Base-by-base conservation (phyloP, 2,329 filamentous ascomycete species). In the Sporothrix globosa region DNA sequence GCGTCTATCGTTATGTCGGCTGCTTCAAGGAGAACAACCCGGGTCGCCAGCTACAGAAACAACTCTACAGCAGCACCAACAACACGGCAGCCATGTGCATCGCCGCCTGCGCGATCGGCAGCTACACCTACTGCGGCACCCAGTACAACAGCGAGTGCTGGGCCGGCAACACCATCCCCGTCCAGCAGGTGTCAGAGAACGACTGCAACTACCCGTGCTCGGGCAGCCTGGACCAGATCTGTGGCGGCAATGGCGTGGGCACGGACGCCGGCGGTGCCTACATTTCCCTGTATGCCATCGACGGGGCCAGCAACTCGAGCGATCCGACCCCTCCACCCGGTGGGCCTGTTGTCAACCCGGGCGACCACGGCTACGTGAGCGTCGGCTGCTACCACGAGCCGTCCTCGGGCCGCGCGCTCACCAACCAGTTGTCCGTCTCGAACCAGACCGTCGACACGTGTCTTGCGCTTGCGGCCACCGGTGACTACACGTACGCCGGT, bases 1-100 rank as follows among this genome's bases (percentile, higher is more conserved):
- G 83, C 7, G 76, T 79, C n/a, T 87, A 85, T 73, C 80, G 82
- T 13, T 88, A 88, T 70, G 74, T 81, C 1, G 86, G 86, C 3
- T 88, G 86, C 76, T 88, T 80, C 77, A 81, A 81, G 63, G 86
- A 88, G 73, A 86, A 85, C 71, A 87, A 85, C 58, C 85, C 86
- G 0, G 82, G 81, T 14, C 82, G 86, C 13, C 85, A 87, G 74
- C 79, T 88, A 1, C 75, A 81, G 1, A 78, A 72, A 3, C 80
- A 82, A 72, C 71, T 84, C 0, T 82, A 83, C 53, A 77, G 78
- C n/a, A 76, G 78, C n/a, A 71, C 76, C 11, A 77, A 75, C 17
- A 84, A 81, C 76, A 83, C 83, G 2, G 83, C 80, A 30, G 78
- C 78, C 30, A 77, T 78, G 73, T 87, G 84, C 67, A 83, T 86